Evolutionary conservation across 345 rosid genomes (phyloP), one percentile per base, ranked within the genome.

Genomic region (Bruguiera sexangula): DNA sequence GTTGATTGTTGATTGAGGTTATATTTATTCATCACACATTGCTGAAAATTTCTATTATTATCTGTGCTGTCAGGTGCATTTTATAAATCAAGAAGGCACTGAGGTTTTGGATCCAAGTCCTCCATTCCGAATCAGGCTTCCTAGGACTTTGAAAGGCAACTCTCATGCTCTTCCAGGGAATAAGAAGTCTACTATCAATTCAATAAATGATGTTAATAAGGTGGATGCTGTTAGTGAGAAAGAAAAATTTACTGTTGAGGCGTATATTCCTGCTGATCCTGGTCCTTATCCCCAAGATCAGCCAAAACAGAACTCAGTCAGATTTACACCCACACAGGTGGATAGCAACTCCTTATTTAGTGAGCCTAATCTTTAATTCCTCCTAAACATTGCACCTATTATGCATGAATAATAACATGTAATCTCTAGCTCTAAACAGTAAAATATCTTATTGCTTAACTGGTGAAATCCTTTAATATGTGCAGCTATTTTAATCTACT

Each of bases 271-370:
- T 65, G 89, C 96, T 37, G 96, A 92, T 70, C 99, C 97, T 32
- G 99, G 99, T 76, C 97, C 97, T 69, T 95, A 95, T 79, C 99
- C 96, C 63, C 99, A 92, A 82, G 99, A 95, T 85, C 96, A 92
- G 82, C 99, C 99, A 29, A 92, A 92, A 81, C 96, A 87, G 77
- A 95, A 95, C 52, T 85, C 94, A 24, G 99, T 92, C 69, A 88
- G 86, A 83, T 95, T 95, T 73, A 95, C 99, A 29, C 85, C 96
- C 48, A 91, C 96, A 48, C 99, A 95, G 97, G 99, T 95, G 68
- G 67, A 19, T 19, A 27, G 61, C 51, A 39, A 50, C 63, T 66
- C 62, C 37, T 60, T 66, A 50, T 46, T 22, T 36, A 22, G 58
- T 64, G 50, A 24, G 16, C 31, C 22, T 51, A 55, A 36, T 52